These are phyloP conservation scores for Straminergon stramineum DNA, from an alignment of 225 moss, liverwort and hornwort genomes.

Conservation along the genomic window DNA sequence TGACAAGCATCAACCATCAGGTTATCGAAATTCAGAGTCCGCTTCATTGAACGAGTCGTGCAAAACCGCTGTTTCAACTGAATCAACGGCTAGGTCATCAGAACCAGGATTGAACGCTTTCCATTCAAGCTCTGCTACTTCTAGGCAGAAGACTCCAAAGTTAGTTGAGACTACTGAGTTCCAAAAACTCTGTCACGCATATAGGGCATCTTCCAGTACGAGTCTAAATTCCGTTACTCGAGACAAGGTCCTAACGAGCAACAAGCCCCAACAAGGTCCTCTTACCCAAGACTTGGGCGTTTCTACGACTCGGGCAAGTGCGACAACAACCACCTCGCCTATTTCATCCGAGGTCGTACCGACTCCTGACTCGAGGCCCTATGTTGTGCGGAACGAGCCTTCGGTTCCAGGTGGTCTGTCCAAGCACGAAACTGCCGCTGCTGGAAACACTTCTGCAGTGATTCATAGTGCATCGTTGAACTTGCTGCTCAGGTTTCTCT, in stretches of 20 bases:
- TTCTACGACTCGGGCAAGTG: neutral
- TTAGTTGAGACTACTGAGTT: neutral
- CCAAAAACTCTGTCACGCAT: constrained; percentile 20
- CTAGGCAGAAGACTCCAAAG: neutral
- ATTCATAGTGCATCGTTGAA: neutral
- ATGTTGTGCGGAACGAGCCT: neutral
- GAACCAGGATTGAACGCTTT: neutral
- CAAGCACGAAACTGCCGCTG: neutral
- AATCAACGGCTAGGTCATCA: neutral
- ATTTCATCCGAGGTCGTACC: neutral
- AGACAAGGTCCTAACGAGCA: neutral
- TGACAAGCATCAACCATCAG: neutral
- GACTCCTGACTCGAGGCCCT: neutral
- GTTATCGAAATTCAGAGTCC: neutral
- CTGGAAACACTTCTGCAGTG: neutral
- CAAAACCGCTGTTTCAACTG: neutral
- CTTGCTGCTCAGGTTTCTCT: neutral
- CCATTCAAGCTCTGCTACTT: neutral
- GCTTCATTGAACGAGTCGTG: neutral
- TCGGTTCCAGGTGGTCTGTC: neutral
- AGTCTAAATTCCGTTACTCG: neutral
- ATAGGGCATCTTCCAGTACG: neutral
- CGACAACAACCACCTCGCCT: neutral
- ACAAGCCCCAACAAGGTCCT: neutral
- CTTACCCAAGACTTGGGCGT: neutral